Conservation (phyloP, 164 flowering plant species). For the Cinnamomum micranthum region DNA sequence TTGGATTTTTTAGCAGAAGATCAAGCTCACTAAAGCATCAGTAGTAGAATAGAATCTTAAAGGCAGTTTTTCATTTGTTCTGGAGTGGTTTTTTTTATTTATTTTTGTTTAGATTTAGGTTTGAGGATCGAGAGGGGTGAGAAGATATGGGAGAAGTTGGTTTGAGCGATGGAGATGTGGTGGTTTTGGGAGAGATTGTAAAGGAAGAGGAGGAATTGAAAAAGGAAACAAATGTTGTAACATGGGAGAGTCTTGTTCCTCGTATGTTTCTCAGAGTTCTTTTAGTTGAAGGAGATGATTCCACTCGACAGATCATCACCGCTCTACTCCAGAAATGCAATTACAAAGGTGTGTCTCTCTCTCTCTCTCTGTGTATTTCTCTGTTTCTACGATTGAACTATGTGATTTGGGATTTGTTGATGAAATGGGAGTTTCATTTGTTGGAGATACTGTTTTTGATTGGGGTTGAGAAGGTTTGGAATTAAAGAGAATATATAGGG, state of each 20-base stretch:
- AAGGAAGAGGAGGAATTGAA: constrained; percentile 10
- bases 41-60: background rate
- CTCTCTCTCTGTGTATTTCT: too few relatives aligned
- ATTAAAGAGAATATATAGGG: too few relatives aligned
- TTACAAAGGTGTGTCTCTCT: constrained; percentile 52
- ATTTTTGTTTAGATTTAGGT: background rate
- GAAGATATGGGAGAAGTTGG: constrained; percentile 1
- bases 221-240: constrained; percentile 20
- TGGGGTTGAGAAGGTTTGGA: background rate
- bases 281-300: constrained; percentile 85
- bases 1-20: background rate
- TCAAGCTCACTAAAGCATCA: background rate
- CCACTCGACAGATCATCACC: constrained; percentile 74
- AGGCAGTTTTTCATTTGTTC: background rate
- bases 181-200: constrained; percentile 3
- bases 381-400: too few relatives aligned
- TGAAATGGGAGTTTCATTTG: too few relatives aligned
- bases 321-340: constrained; percentile 80
- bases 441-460: too few relatives aligned
- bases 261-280: constrained; percentile 54
- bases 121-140: background rate
- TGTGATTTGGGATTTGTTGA: too few relatives aligned
- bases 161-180: background rate
- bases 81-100: background rate
- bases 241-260: constrained; percentile 65